Percentiles rank a stretch among this genome's conserved stretches.
Conservation (phyloP, 257 asterid genomes). For the Nicotiana tabacum region DNA sequence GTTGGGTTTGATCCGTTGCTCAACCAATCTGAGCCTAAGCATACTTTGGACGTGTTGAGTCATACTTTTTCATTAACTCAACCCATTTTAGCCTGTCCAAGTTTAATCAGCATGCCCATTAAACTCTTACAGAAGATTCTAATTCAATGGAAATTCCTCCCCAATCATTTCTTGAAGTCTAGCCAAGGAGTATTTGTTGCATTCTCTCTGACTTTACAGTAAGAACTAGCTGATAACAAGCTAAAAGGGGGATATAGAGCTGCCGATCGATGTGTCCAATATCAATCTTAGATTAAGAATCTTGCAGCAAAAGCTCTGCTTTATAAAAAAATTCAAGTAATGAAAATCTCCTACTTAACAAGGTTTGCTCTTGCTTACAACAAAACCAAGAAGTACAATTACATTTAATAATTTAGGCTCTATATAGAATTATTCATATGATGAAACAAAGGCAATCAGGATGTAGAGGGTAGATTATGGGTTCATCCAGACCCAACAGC, state of each 20-base stretch:
- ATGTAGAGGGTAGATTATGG: no score
- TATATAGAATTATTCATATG: background rate
- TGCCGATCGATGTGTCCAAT: background rate
- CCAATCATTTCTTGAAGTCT: background rate
- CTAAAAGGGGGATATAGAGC: background rate
- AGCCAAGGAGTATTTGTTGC: background rate
- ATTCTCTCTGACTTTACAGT: background rate
- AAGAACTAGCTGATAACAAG: background rate
- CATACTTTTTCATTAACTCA: background rate
- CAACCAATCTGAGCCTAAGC: background rate
- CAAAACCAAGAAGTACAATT: background rate
- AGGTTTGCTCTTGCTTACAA: background rate
- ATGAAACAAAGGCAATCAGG: background rate
- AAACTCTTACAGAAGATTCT: background rate
- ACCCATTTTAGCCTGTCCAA: background rate
- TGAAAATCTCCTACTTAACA: background rate
- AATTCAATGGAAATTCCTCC: background rate
- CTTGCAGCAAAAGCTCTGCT: background rate
- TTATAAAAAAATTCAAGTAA: background rate
- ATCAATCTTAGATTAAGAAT: background rate
- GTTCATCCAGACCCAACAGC: no score
- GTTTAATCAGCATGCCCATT: background rate
- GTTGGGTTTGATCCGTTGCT: background rate
- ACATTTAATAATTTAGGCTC: background rate
- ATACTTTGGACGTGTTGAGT: background rate